Percentiles rank a stretch among this genome's conserved stretches.
Evolutionary conservation across 768 basidiomycete genomes (phyloP).

Genomic region (Lentinula guzmanii): DNA sequence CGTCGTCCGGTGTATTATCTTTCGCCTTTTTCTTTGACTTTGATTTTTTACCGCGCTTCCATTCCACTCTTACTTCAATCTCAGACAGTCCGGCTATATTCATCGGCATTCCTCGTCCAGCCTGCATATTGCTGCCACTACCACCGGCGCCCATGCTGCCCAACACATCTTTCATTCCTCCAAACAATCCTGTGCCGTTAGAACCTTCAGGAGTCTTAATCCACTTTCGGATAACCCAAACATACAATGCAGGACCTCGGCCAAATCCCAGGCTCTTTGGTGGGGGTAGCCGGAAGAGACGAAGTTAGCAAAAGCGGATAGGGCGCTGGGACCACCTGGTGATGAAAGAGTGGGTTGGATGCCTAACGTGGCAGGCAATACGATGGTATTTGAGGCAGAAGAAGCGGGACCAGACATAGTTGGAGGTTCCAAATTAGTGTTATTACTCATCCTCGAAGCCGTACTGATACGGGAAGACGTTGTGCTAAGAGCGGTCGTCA

Average conservation of each 20-base stretch:
- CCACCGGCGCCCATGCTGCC: slow-evolving; percentile 13
- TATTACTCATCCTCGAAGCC: neutral
- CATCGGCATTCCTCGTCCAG: slow-evolving; percentile 7
- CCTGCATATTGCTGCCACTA: neutral
- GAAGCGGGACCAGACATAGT: neutral
- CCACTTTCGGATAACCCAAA: slow-evolving; percentile 77
- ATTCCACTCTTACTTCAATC: slow-evolving; percentile 76
- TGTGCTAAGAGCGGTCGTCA: neutral
- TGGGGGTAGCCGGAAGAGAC: slow-evolving; percentile 5
- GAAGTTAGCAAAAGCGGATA: slow-evolving; percentile 4
- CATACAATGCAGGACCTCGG: slow-evolving; percentile 48
- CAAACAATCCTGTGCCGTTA: slow-evolving; percentile 32
- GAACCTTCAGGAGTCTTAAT: slow-evolving; percentile 41
- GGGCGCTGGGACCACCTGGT: slow-evolving; percentile 16
- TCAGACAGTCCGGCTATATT: slow-evolving; percentile 24
- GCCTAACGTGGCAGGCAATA: slow-evolving; percentile 47
- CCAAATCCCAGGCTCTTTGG: slow-evolving; percentile 7
- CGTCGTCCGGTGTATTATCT: slow-evolving; percentile 20
- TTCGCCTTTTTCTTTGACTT: slow-evolving; percentile 12
- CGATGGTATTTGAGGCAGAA: neutral
- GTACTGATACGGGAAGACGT: slow-evolving; percentile 10
- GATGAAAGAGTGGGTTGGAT: slow-evolving; percentile 63
- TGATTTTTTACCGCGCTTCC: slow-evolving; percentile 48
- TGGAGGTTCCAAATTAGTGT: neutral
- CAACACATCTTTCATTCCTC: slow-evolving; percentile 18